Percentiles rank a stretch among this genome's conserved stretches.
These are phyloP conservation scores for Monosporozyma yasuniensis DNA, from an alignment of 805 yeast genomes.

Conservation along the genomic window DNA sequence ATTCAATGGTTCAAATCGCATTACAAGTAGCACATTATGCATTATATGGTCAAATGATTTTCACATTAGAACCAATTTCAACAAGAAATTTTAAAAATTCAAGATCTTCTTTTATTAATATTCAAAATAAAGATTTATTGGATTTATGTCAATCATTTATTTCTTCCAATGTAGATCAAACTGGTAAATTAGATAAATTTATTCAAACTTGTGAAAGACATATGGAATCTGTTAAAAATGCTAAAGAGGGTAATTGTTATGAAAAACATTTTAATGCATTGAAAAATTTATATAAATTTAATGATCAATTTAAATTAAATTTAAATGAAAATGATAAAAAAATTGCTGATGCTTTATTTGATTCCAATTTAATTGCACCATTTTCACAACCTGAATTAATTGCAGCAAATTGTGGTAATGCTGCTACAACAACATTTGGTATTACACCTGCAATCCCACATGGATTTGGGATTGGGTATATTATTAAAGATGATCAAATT, in stretches of 20 bases:
- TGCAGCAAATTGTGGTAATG: slow-evolving; percentile 83
- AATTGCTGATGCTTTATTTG: slow-evolving; percentile 39
- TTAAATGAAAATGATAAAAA: slow-evolving; percentile 15
- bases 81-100: slow-evolving; percentile 61
- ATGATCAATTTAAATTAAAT: slow-evolving; percentile 30
- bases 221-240: slow-evolving; percentile 37
- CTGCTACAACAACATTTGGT: slow-evolving; percentile 78
- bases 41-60: slow-evolving; percentile 78
- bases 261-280: slow-evolving; percentile 65
- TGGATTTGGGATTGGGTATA: slow-evolving; percentile 90
- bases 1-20: slow-evolving; percentile 83
- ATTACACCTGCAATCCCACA: slow-evolving; percentile 82
- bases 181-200: slow-evolving; percentile 34
- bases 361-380: slow-evolving; percentile 30
- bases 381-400: slow-evolving; percentile 35
- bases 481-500: slow-evolving; percentile 71
- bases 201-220: slow-evolving; percentile 46
- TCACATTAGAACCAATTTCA: slow-evolving; percentile 84
- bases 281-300: slow-evolving; percentile 41
- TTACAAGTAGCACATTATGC: slow-evolving; percentile 89
- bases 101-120: slow-evolving; percentile 59
- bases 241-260: slow-evolving; percentile 58
- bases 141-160: slow-evolving; percentile 54
- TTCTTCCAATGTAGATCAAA: slow-evolving; percentile 42
- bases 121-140: slow-evolving; percentile 48